phyloP scores from a whole-genome alignment of 768 basidiomycete species.

The Boletellus sp. region DNA sequence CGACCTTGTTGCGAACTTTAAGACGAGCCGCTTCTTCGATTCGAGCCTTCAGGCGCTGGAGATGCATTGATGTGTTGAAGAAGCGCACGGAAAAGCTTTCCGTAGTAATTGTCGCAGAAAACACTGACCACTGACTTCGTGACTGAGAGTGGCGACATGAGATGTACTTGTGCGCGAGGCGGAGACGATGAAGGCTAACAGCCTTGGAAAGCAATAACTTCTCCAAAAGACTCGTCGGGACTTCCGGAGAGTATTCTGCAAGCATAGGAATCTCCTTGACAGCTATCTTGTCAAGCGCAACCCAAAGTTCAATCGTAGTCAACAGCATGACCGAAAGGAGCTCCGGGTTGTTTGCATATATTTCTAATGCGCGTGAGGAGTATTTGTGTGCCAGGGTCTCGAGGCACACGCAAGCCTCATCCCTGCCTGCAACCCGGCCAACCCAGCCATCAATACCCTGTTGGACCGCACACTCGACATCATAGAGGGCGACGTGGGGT shows the following conservation, averaged over 20 bases:
- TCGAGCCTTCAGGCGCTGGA: conserved; percentile 18
- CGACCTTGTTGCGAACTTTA: conserved; percentile 17
- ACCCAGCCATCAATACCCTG: conserved; percentile 35
- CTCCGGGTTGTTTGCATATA: conserved; percentile 29
- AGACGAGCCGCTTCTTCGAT: conserved; percentile 31
- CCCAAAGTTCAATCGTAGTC: background rate
- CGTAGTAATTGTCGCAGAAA: conserved; percentile 16
- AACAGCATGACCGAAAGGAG: background rate
- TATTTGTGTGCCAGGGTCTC: conserved; percentile 27
- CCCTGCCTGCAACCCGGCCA: conserved; percentile 9
- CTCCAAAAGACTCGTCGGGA: conserved; percentile 36
- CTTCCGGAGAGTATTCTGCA: conserved; percentile 42
- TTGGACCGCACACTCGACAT: conserved; percentile 36
- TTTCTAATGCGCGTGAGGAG: conserved; percentile 16
- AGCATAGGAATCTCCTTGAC: background rate
- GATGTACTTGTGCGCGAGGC: conserved; percentile 31
- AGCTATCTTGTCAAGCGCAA: background rate
- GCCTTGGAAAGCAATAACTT: conserved; percentile 38
- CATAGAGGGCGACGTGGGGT: conserved; percentile 27
- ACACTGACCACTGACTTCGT: conserved; percentile 29
- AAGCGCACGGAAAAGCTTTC: conserved; percentile 34
- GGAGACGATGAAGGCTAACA: conserved; percentile 27
- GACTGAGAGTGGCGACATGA: conserved; percentile 20
- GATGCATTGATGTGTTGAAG: conserved; percentile 16
- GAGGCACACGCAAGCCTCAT: conserved; percentile 24